Evolutionary conservation across 768 basidiomycete genomes (phyloP), one percentile per base, ranked within the genome.

Genomic region (Bullera alba): DNA sequence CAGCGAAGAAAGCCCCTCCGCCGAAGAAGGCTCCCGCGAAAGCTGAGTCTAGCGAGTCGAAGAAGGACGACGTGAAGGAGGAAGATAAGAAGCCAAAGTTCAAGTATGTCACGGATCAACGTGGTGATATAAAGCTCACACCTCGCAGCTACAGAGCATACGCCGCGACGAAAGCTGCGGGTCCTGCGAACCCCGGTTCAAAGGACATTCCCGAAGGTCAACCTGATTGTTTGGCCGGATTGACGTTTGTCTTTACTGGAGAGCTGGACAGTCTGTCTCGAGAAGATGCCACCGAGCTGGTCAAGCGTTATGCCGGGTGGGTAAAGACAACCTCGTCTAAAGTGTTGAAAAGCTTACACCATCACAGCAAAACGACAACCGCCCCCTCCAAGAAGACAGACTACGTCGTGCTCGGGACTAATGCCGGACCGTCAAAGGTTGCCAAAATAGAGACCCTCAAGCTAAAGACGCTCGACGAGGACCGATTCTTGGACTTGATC

Each of bases 181-280:
- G 60, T 16, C 67, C 71, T 2, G 51, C 51, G 29, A 49, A 42
- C n/a, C 66, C 68, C 35, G 84, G 84, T 0, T 76, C 79, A 15
- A 87, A 85, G 64, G 77, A 80, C 14, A 78, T 87, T 19, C 86
- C 87, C 0, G 82, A 89, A 37, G 83, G 84, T 14, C 75, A 76
- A 23, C 79, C 80, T 0, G 79, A 84, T 61, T 89, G 87, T 65
- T 77, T 99, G 7, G 79, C 83, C 0, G 92, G 92, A 0, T 77
- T 97, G 21, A 79, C 88, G 0, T 85, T 99, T 64, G 93, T 99
- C 19, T 99, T 99, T 58, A 97, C 95, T 0, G 95, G 92, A 15
- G 93, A 99, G 61, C 74, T 97, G 39, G 80, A 79, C 41, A 85
- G 84, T 51, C 82, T 97, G 57, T 83, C 87, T 1, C 79, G 95